Base-by-base conservation (phyloP, 768 basidiomycete genomes). In the Tulasnella calospora region DNA sequence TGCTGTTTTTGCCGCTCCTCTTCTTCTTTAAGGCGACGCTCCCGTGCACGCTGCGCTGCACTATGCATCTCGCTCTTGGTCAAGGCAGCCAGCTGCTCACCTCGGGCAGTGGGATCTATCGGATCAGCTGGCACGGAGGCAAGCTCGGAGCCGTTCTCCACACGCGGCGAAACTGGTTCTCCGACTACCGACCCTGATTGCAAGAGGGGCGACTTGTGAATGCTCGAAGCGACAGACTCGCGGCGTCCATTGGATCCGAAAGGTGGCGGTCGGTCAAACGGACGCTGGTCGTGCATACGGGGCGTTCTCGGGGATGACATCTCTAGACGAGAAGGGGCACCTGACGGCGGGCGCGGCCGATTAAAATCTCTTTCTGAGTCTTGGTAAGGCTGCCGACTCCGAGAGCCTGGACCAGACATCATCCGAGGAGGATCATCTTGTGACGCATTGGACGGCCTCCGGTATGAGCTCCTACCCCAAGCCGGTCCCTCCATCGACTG, bases 1-100 rank as follows among this genome's bases (percentile, higher is more conserved):
- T 89, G 89, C 83, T 92, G 91, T 71, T 89, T 91, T 82, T 94
- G 91, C 21, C 94, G 88, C 81, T 93, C 91, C 79, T 90, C 92
- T 82, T 96, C 95, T 81, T 96, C 95, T 73, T 92, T 88, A 81
- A 93, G 91, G 71, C 94, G 86, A 76, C 95, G 87, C 80, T 92
- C 88, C 82, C 90, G 91, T 8, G 95, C 95, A 55, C 94, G 89
- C 80, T 93, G 94, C 1, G 95, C 95, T 8, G 93, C 93, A 76
- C 84, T 88, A 79, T 94, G 94, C 95, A 96, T 95, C 23, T 83
- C 81, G 35, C 80, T 77, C 74, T 81, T 81, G 71, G 83, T 81
- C 23, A 82, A 51, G 69, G 80, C 83, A 30, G 83, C 82, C 69
- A 83, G 79, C 47, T 84, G 47, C 36, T 61, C 77, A 55, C 47